Evolutionary conservation across 2,329 filamentous ascomycete species (phyloP).

Genomic region (Fusarium duplospermum): DNA sequence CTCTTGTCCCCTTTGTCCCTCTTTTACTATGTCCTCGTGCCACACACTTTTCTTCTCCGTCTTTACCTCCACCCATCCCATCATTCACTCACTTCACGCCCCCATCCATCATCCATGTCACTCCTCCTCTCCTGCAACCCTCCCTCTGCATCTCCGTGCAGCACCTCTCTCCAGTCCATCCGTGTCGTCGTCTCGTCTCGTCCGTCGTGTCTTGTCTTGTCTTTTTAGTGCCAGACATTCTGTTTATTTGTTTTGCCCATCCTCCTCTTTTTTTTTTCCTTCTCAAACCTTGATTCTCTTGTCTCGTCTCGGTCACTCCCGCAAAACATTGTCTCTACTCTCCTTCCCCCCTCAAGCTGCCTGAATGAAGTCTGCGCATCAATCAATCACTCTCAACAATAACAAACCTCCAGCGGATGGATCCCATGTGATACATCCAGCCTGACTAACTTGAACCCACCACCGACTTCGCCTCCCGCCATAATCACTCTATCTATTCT

Average conservation of each 20-base stretch:
- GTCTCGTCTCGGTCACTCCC: slow-evolving; percentile 3
- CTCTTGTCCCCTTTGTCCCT: neutral
- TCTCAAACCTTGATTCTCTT: neutral
- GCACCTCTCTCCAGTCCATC: neutral
- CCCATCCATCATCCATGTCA: slow-evolving; percentile 17
- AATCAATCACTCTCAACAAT: slow-evolving; percentile 38
- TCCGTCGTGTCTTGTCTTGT: neutral
- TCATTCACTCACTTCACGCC: no score
- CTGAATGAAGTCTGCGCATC: slow-evolving; percentile 6
- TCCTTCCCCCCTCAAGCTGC: neutral
- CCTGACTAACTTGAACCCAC: slow-evolving; percentile 9
- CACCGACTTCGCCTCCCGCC: slow-evolving; percentile 22
- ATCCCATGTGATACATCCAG: slow-evolving; percentile 40
- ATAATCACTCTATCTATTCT: slow-evolving; percentile 27
- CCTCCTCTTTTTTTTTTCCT: slow-evolving; percentile 1
- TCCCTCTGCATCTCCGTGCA: slow-evolving; percentile 6
- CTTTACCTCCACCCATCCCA: neutral
- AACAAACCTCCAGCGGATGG: slow-evolving; percentile 28
- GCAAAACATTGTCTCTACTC: neutral
- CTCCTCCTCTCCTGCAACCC: slow-evolving; percentile 9
- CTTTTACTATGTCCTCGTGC: slow-evolving; percentile 23
- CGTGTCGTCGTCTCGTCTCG: neutral
- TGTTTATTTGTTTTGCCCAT: slow-evolving; percentile 20
- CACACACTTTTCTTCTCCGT: neutral
- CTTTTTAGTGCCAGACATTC: slow-evolving; percentile 5